Conservation (phyloP, 495 filamentous ascomycete genomes). For the Evansstolkia leycettana region DNA sequence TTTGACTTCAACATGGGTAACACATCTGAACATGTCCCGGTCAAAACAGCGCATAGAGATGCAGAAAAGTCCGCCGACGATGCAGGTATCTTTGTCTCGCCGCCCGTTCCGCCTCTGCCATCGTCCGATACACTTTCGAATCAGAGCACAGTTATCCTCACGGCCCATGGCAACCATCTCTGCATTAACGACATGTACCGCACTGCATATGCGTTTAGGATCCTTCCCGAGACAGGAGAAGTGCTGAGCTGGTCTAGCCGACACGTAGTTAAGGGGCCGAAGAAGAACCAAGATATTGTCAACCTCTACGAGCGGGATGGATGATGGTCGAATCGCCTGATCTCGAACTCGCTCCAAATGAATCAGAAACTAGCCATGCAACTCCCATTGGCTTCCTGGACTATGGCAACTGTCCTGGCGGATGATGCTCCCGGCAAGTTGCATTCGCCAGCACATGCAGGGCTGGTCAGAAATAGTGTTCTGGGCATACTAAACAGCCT, state of each 20-base stretch:
- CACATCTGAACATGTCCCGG: too few relatives aligned
- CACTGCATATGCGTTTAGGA: slow-evolving; percentile 34
- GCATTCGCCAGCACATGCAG: too few relatives aligned
- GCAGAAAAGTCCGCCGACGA: slow-evolving; percentile 1
- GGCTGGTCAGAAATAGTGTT: too few relatives aligned
- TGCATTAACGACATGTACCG: slow-evolving; percentile 40
- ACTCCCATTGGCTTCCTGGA: too few relatives aligned
- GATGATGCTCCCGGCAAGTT: too few relatives aligned
- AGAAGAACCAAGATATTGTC: slow-evolving; percentile 36
- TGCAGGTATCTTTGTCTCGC: slow-evolving; percentile 11
- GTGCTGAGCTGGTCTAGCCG: slow-evolving; percentile 34
- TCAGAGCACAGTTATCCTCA: slow-evolving; percentile 15
- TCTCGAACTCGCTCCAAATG: too few relatives aligned
- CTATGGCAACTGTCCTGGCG: too few relatives aligned
- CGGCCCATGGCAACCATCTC: slow-evolving; percentile 30
- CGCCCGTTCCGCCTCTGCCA: slow-evolving; percentile 14
- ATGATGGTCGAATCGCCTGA: too few relatives aligned
- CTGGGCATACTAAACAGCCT: too few relatives aligned
- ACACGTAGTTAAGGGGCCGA: slow-evolving; percentile 34
- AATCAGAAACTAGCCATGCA: too few relatives aligned
- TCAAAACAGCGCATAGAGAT: neutral
- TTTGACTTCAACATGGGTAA: slow-evolving; percentile 18
- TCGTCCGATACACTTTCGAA: neutral
- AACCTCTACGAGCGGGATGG: slow-evolving; percentile 20
- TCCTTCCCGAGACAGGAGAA: slow-evolving; percentile 20